Evolutionary conservation across 163 green algal genomes (phyloP).

Genomic region (Scenedesmus sp.): DNA sequence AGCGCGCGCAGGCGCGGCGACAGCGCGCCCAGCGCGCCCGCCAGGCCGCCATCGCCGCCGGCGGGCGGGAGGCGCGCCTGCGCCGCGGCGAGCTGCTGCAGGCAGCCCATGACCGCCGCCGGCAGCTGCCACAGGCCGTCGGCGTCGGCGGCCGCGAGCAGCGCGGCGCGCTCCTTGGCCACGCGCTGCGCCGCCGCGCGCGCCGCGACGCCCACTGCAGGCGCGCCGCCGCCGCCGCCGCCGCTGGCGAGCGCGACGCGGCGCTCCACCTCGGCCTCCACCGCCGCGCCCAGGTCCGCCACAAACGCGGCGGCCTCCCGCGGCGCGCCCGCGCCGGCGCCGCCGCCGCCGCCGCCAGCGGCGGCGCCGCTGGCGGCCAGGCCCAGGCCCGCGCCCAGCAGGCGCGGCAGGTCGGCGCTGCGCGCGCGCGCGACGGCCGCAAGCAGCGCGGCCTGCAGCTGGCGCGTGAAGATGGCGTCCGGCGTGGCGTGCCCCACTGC

Average conservation of each 20-base stretch:
- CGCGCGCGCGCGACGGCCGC: not conserved
- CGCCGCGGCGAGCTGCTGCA: not conserved
- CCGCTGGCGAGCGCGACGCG: not conserved
- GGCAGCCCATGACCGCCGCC: not conserved
- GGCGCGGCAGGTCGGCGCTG: not conserved
- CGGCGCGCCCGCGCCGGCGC: not conserved
- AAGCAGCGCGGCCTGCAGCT: constrained; percentile 22
- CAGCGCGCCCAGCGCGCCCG: not conserved
- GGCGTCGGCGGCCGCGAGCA: constrained; percentile 8
- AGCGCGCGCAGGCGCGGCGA: constrained; percentile 9
- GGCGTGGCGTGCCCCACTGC: not conserved
- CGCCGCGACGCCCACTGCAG: not conserved
- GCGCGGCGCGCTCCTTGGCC: constrained; percentile 14
- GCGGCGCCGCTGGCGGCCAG: constrained; percentile 6
- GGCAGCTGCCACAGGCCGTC: constrained; percentile 24
- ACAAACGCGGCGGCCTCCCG: not conserved
- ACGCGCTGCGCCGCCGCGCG: not conserved
- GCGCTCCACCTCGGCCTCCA: not conserved
- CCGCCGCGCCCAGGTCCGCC: not conserved
- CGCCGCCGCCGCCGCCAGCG: constrained; percentile 21
- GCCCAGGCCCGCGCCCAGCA: constrained; percentile 1
- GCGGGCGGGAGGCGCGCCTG: not conserved
- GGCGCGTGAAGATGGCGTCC: constrained; percentile 25
- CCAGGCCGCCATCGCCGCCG: not conserved
- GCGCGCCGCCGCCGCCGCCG: constrained; percentile 1